These are phyloP conservation scores for Aspergillus chevalieri DNA, from an alignment of 2,329 filamentous ascomycete species.

Conservation along the genomic window DNA sequence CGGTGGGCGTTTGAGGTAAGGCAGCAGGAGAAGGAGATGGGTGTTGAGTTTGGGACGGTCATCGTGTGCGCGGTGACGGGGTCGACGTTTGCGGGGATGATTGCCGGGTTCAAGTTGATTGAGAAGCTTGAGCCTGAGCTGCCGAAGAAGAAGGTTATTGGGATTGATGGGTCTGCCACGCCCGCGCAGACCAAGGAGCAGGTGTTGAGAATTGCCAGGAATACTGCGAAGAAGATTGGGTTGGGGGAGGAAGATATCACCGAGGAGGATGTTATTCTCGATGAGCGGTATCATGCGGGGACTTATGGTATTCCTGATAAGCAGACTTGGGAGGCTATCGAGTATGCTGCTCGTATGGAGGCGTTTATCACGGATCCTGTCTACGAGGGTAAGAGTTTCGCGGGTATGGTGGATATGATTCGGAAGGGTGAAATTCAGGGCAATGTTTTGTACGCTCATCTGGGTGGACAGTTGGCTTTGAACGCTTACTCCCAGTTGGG, in stretches of 20 bases:
- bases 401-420: constrained; percentile 65
- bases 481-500: constrained; percentile 57
- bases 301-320: constrained; percentile 62
- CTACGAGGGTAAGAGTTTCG: constrained; percentile 70
- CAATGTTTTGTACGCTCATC: constrained; percentile 66
- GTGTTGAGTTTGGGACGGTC: constrained; percentile 61
- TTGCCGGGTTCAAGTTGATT: constrained; percentile 64
- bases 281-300: constrained; percentile 61
- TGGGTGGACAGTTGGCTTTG: constrained; percentile 64
- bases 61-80: constrained; percentile 67
- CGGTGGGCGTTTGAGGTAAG: constrained; percentile 65
- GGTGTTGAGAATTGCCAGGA: constrained; percentile 60
- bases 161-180: constrained; percentile 60
- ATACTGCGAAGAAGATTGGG: constrained; percentile 59
- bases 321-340: constrained; percentile 61
- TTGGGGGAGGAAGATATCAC: constrained; percentile 55
- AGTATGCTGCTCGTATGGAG: constrained; percentile 61
- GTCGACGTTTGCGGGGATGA: constrained; percentile 64
- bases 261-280: constrained; percentile 56
- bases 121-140: constrained; percentile 41
- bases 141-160: constrained; percentile 53
- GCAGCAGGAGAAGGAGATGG: constrained; percentile 55
- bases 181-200: constrained; percentile 58
- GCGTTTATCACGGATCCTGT: constrained; percentile 70
- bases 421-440: constrained; percentile 56